A percentile compares a stretch with the other conserved stretches of the same genome.
These are phyloP conservation scores for Juglanconis oblonga DNA, from an alignment of 2,329 filamentous ascomycete genomes.

Conservation along the genomic window DNA sequence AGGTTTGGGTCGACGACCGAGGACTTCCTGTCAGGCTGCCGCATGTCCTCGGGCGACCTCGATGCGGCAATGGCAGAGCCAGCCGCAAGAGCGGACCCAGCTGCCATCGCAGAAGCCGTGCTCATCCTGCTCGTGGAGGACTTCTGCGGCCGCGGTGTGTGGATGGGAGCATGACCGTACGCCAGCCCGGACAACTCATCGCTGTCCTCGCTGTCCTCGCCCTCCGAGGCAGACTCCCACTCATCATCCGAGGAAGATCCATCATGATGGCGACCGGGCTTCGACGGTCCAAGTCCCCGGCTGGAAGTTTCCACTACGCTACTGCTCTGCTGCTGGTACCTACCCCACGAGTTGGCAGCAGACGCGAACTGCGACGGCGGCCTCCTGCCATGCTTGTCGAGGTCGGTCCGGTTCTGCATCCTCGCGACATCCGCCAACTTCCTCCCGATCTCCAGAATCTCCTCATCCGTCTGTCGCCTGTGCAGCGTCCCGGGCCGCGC, in stretches of 20 bases:
- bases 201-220: constrained; percentile 42
- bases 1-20: constrained; percentile 56
- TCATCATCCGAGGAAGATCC: constrained; percentile 43
- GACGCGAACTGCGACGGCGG: constrained; percentile 36
- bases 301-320: constrained; percentile 27
- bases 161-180: constrained; percentile 38
- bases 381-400: constrained; percentile 38
- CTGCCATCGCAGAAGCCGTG: background rate
- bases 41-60: background rate
- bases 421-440: constrained; percentile 52
- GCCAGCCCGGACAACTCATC: constrained; percentile 39
- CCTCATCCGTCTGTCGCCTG: constrained; percentile 49
- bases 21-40: constrained; percentile 34
- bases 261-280: constrained; percentile 30
- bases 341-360: constrained; percentile 39
- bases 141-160: constrained; percentile 26
- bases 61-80: background rate
- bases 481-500: constrained; percentile 14
- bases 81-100: background rate
- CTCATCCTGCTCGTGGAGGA: constrained; percentile 5
- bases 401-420: constrained; percentile 48
- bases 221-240: constrained; percentile 56
- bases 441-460: constrained; percentile 54
- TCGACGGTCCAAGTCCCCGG: constrained; percentile 41
- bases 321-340: constrained; percentile 38